phyloP scores from a whole-genome alignment of 305 asterid genomes.

The Rubia peregrina region DNA sequence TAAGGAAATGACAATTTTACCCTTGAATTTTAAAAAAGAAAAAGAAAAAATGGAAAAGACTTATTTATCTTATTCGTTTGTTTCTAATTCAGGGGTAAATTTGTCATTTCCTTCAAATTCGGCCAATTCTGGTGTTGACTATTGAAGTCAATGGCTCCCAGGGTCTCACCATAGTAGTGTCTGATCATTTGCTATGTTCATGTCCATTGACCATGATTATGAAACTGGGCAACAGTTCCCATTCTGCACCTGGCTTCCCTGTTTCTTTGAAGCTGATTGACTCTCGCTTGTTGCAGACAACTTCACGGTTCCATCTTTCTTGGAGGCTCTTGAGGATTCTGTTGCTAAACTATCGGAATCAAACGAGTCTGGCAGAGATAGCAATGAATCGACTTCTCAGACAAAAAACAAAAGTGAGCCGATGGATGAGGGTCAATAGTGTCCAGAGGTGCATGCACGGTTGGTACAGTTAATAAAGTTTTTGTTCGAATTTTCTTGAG shows the following conservation, averaged over 20 bases:
- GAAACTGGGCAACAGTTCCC: not conserved
- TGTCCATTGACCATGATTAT: not conserved
- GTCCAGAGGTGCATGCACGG: not conserved
- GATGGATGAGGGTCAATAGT: slow-evolving; percentile 71
- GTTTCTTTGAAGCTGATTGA: not conserved
- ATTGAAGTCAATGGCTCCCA: too few species aligned
- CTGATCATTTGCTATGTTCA: not conserved
- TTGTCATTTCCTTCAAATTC: too few species aligned
- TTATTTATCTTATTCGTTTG: too few species aligned
- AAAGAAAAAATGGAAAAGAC: too few species aligned
- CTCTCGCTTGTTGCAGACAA: slow-evolving; percentile 41
- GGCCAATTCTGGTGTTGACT: too few species aligned
- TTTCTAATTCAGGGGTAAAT: too few species aligned
- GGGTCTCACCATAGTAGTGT: not conserved
- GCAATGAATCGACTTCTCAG: slow-evolving; percentile 44
- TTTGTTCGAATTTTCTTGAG: not conserved
- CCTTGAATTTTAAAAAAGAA: too few species aligned
- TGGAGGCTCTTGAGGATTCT: slow-evolving; percentile 97
- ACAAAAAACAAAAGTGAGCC: slow-evolving; percentile 38
- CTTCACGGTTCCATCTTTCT: slow-evolving; percentile 81
- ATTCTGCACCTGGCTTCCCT: not conserved
- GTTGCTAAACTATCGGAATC: slow-evolving; percentile 38
- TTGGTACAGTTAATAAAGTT: slow-evolving; percentile 2
- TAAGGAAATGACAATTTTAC: too few species aligned
- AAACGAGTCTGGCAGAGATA: slow-evolving; percentile 37